phyloP scores from a whole-genome alignment of 2,329 filamentous ascomycete genomes.

The Lachnellula arida region DNA sequence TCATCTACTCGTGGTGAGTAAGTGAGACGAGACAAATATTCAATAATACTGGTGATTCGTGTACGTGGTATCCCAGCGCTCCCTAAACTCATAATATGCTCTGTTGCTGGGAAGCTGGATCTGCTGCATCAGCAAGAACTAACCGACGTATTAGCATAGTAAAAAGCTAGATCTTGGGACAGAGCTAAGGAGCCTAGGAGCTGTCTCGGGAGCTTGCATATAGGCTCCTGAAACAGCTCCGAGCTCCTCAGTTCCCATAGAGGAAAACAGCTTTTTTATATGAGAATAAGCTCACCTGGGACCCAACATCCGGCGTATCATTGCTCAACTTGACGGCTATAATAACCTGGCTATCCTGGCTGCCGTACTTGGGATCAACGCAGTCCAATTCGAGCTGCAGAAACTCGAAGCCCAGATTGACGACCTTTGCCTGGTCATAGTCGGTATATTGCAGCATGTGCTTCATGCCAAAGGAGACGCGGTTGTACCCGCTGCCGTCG shows the following conservation, averaged over 20 bases:
- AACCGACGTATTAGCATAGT: too few relatives aligned
- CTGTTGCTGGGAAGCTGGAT: neutral
- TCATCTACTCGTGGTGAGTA: too few relatives aligned
- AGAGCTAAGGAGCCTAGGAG: too few relatives aligned
- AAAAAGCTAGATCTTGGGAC: too few relatives aligned
- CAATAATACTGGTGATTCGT: neutral
- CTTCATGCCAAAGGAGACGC: neutral
- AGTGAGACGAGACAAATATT: neutral
- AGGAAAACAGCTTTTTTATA: too few relatives aligned
- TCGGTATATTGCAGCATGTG: neutral
- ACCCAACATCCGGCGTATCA: neutral
- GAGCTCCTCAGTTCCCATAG: too few relatives aligned
- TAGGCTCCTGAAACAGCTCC: too few relatives aligned
- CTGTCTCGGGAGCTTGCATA: too few relatives aligned
- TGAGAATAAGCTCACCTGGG: neutral
- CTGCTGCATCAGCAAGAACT: neutral
- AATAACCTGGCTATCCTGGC: neutral
- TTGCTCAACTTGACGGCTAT: neutral
- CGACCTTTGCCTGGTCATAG: neutral
- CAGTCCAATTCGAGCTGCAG: neutral
- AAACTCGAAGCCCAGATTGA: neutral
- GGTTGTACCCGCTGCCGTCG: neutral
- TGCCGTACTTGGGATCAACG: neutral
- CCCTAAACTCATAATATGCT: neutral
- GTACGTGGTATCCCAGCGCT: neutral